Evolutionary conservation across 345 rosid genomes (phyloP), one percentile per base, ranked within the genome.

Genomic region (Cochlearia excelsa): DNA sequence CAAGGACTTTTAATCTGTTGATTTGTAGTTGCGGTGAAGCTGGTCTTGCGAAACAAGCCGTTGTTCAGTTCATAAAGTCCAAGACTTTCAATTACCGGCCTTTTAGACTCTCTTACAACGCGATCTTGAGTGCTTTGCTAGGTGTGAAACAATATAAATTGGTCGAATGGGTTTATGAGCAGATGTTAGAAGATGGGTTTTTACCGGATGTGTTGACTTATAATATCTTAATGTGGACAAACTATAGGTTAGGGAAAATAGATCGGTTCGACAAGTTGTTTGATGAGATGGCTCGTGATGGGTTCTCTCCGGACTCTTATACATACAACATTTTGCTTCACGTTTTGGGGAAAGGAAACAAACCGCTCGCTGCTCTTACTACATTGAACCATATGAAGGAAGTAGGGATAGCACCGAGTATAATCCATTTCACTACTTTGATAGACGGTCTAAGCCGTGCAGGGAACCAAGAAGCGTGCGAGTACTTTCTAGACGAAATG

Each of bases 381-480:
- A 82, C 86, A 26, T 66, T 92, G 74, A 82, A 82, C 64, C 85
- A 85, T 79, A 86, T 93, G 94, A 83, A 67, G 68, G 82, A 84
- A 73, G 81, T 69, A 45, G 93, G 95, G 65, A 31, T 79, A 45
- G 81, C 75, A 23, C 94, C 97, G 0, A 67, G 63, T 57, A 82
- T 81, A 26, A 84, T 83, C 72, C 97, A 89, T 77, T 82, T 75
- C 76, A 86, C 97, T 8, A 88, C 91, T 7, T 69, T 93, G 75
- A 83, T 89, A 49, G 97, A 93, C 57, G 97, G 95, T 50, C 58
- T 93, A 49, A 83, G 99, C 65, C 78, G 94, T 47, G 94, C 89
- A 6, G 95, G 99, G 62, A 87, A 89, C 78, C 66, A 86, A 51
- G 95, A 84, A 47, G 95, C 82, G 50, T 93, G 95, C 80, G 54